phyloP scores from a whole-genome alignment of 805 yeast genomes.

The Cyberlindnera suaveolens region DNA sequence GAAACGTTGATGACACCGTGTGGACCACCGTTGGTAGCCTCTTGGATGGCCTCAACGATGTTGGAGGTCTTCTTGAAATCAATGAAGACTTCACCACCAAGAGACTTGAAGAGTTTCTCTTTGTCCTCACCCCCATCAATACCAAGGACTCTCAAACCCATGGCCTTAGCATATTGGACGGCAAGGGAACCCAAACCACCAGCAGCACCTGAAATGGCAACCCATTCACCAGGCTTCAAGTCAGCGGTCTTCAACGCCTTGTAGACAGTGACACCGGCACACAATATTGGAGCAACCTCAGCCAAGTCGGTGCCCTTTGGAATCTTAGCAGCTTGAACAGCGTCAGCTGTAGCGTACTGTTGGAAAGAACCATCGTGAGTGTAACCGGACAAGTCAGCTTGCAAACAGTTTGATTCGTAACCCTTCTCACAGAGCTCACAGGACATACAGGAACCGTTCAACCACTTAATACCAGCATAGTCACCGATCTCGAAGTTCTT shows the following conservation, averaged over 20 bases:
- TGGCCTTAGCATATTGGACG: constrained; percentile 67
- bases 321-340: constrained; percentile 77
- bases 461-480: constrained; percentile 79
- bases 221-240: constrained; percentile 66
- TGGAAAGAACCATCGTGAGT: constrained; percentile 90
- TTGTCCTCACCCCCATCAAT: constrained; percentile 68
- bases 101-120: constrained; percentile 43
- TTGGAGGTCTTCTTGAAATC: constrained; percentile 54
- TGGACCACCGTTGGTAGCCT: constrained; percentile 66
- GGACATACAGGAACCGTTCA: constrained; percentile 67
- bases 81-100: constrained; percentile 61
- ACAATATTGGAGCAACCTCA: constrained; percentile 70
- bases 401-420: constrained; percentile 65
- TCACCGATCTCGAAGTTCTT: constrained; percentile 72
- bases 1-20: constrained; percentile 75
- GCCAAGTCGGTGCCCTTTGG: constrained; percentile 74
- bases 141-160: constrained; percentile 68
- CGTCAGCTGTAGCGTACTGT: constrained; percentile 85
- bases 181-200: constrained; percentile 77
- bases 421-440: constrained; percentile 71
- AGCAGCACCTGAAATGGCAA: constrained; percentile 73
- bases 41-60: constrained; percentile 46
- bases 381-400: constrained; percentile 76
- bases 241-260: constrained; percentile 81
- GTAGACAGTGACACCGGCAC: constrained; percentile 91